Evolutionary conservation across 306 rosid species (phyloP).

Genomic region (Sicyos baderoa): DNA sequence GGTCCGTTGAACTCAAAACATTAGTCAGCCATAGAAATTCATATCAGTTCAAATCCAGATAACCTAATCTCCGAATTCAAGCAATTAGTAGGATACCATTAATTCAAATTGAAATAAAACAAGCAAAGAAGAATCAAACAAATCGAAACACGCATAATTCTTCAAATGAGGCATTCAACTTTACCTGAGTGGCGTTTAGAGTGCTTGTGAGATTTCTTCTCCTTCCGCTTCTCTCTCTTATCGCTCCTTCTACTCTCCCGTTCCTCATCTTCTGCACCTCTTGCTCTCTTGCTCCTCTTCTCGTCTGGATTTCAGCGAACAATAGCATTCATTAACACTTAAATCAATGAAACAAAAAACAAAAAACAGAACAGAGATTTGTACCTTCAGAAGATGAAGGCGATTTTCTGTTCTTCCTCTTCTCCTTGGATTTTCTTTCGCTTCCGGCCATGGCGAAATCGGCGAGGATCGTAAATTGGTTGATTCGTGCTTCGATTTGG

Average conservation of each 20-base stretch:
- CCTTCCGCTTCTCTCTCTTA: conserved; percentile 55
- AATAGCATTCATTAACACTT: neutral
- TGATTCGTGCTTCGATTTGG: neutral
- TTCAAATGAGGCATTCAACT: conserved; percentile 15
- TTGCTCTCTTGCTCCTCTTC: conserved; percentile 55
- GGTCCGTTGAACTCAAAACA: no score
- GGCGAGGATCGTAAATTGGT: neutral
- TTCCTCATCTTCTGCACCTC: conserved; percentile 47
- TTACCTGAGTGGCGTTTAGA: conserved; percentile 41
- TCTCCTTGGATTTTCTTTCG: conserved; percentile 59
- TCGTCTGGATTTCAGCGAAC: conserved; percentile 40
- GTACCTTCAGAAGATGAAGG: conserved; percentile 60
- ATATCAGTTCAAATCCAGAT: no score
- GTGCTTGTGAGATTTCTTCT: conserved; percentile 51
- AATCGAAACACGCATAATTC: neutral
- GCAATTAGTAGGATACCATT: neutral
- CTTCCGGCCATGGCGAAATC: conserved; percentile 61
- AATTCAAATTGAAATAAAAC: neutral
- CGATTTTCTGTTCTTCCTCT: conserved; percentile 35
- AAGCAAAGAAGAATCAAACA: neutral
- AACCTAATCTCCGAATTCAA: neutral
- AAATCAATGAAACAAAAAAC: no score
- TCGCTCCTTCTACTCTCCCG: conserved; percentile 49
- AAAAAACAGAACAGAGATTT: neutral
- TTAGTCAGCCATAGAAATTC: no score